A percentile compares a stretch with the other conserved stretches of the same genome.
phyloP scores from a whole-genome alignment of 192 early-diverging fungal species.

The Coemansia sp. region DNA sequence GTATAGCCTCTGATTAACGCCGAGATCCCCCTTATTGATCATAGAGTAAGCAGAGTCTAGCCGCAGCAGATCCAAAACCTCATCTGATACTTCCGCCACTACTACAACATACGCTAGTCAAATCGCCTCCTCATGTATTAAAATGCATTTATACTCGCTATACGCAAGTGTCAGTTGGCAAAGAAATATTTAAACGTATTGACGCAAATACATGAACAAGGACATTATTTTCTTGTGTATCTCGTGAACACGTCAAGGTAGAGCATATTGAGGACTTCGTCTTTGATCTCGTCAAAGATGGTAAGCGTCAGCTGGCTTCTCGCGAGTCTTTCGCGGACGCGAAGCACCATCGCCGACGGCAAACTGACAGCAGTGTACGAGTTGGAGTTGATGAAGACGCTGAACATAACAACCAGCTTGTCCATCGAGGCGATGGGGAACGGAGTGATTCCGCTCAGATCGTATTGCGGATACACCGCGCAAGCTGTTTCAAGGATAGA shows the following conservation, averaged over 20 bases:
- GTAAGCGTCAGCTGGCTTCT: conserved; percentile 37
- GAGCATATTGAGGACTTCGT: conserved; percentile 54
- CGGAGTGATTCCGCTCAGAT: conserved; percentile 29
- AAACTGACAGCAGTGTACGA: conserved; percentile 46
- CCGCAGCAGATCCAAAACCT: too few species aligned
- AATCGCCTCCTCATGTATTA: too few species aligned
- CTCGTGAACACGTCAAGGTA: conserved; percentile 53
- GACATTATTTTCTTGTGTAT: conserved; percentile 12
- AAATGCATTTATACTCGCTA: too few species aligned
- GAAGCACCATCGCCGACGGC: conserved; percentile 40
- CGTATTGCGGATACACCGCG: conserved; percentile 38
- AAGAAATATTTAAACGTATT: too few species aligned
- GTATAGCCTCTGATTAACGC: too few species aligned
- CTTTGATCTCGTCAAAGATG: conserved; percentile 54
- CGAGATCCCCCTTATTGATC: too few species aligned
- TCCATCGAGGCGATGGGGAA: conserved; percentile 52
- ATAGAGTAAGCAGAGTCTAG: too few species aligned
- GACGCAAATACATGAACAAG: neutral
- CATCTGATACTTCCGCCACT: too few species aligned
- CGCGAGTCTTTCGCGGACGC: conserved; percentile 39
- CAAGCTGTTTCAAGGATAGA: conserved; percentile 46
- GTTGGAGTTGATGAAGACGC: conserved; percentile 53
- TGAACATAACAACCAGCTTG: conserved; percentile 50
- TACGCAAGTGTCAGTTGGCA: too few species aligned
- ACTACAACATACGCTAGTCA: too few species aligned